phyloP scores from a whole-genome alignment of 78 protist genomes.

The Isochrysis galbana region DNA sequence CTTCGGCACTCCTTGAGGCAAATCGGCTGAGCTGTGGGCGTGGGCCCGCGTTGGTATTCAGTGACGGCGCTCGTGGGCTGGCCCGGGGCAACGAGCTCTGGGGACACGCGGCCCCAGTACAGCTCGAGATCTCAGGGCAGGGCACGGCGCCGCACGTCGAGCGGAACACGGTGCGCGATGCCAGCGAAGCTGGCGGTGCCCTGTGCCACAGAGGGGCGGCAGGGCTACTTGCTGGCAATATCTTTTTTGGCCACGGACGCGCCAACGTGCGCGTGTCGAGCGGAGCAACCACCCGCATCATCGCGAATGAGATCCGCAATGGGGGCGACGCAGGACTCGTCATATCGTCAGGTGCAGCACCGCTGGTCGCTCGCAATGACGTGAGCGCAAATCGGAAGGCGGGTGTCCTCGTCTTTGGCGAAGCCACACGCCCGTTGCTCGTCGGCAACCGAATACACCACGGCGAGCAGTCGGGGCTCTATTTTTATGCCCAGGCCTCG shows the following conservation, averaged over 20 bases:
- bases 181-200: not conserved
- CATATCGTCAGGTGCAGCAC: not conserved
- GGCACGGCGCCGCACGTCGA: slow-evolving; percentile 13
- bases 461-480: slow-evolving; percentile 39
- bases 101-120: not conserved
- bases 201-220: not conserved
- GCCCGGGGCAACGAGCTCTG: not conserved
- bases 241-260: not conserved
- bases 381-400: not conserved
- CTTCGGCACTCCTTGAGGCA: not conserved
- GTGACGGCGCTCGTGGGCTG: not conserved
- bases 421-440: not conserved
- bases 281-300: not conserved
- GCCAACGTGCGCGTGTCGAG: not conserved
- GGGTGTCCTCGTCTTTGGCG: not conserved
- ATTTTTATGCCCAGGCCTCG: not conserved
- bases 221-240: not conserved
- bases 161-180: not conserved
- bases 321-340: not conserved
- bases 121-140: not conserved
- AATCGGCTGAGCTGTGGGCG: not conserved
- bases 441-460: not conserved
- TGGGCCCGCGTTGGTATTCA: not conserved
- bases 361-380: not conserved
- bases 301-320: not conserved